These are phyloP conservation scores for Caloboletus firmus DNA, from an alignment of 1,284 basidiomycete genomes.

Conservation along the genomic window DNA sequence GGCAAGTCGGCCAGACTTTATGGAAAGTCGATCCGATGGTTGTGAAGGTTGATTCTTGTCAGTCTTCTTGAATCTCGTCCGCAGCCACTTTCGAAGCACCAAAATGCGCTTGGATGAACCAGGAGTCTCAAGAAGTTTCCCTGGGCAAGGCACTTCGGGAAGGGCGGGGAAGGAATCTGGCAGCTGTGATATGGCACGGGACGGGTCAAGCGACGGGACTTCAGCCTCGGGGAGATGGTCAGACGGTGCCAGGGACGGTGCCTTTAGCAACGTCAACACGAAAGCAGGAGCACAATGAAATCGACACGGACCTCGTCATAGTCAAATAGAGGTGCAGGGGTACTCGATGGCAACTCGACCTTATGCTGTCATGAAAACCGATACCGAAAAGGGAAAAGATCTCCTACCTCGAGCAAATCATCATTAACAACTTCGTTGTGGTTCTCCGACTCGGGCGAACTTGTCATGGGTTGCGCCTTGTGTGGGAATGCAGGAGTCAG, in stretches of 20 bases:
- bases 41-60: background rate
- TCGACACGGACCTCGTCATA: background rate
- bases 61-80: background rate
- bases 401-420: background rate
- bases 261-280: background rate
- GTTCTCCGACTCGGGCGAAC: background rate
- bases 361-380: background rate
- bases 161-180: background rate
- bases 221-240: background rate
- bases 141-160: too few relatives aligned
- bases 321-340: background rate
- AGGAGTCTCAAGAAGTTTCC: background rate
- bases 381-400: background rate
- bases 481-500: background rate
- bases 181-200: background rate
- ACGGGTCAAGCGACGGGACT: background rate
- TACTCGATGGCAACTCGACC: background rate
- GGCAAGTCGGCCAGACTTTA: background rate
- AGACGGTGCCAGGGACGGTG: background rate
- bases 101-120: background rate
- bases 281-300: background rate
- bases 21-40: background rate
- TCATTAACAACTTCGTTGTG: background rate
- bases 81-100: background rate
- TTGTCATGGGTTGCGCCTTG: background rate